phyloP scores from a whole-genome alignment of 495 filamentous ascomycete species.

The Rhypophila decipiens region DNA sequence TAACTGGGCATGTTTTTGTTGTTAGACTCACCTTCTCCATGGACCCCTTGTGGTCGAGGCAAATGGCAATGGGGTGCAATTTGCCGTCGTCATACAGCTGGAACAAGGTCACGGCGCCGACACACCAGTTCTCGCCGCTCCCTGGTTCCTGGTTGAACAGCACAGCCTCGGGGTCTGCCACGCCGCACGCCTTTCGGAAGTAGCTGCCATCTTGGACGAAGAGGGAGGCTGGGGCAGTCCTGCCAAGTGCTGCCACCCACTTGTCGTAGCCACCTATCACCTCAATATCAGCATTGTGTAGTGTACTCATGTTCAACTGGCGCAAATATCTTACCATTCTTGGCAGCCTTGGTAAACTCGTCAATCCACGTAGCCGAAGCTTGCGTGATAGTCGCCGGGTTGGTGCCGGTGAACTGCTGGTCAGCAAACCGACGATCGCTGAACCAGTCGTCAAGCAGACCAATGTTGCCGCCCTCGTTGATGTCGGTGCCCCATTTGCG shows the following conservation, averaged over 20 bases:
- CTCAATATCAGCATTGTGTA: too few species aligned
- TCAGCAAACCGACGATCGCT: slow-evolving; percentile 45
- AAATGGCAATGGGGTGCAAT: slow-evolving; percentile 43
- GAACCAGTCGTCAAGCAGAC: slow-evolving; percentile 41
- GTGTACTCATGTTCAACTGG: too few species aligned
- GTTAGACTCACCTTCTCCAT: too few species aligned
- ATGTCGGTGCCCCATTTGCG: slow-evolving; percentile 35
- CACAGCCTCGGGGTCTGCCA: slow-evolving; percentile 10
- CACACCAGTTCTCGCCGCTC: slow-evolving; percentile 24
- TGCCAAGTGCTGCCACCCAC: slow-evolving; percentile 20
- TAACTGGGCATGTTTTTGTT: too few species aligned
- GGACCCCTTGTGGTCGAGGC: slow-evolving; percentile 35
- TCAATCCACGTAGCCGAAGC: slow-evolving; percentile 27
- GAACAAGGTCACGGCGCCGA: slow-evolving; percentile 40
- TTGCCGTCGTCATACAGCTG: slow-evolving; percentile 35
- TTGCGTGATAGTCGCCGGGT: slow-evolving; percentile 38
- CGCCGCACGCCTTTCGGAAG: slow-evolving; percentile 33
- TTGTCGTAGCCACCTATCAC: slow-evolving; percentile 19
- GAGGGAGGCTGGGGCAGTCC: slow-evolving; percentile 25
- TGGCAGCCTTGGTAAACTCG: slow-evolving; percentile 31
- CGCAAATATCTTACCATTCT: too few species aligned
- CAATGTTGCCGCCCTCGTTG: slow-evolving; percentile 33
- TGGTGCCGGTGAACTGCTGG: slow-evolving; percentile 43
- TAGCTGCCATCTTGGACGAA: slow-evolving; percentile 43
- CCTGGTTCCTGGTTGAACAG: slow-evolving; percentile 15